Evolutionary conservation across 805 yeast species (phyloP), one percentile per base, ranked within the genome.

Genomic region (Nakazawaea ernobii): DNA sequence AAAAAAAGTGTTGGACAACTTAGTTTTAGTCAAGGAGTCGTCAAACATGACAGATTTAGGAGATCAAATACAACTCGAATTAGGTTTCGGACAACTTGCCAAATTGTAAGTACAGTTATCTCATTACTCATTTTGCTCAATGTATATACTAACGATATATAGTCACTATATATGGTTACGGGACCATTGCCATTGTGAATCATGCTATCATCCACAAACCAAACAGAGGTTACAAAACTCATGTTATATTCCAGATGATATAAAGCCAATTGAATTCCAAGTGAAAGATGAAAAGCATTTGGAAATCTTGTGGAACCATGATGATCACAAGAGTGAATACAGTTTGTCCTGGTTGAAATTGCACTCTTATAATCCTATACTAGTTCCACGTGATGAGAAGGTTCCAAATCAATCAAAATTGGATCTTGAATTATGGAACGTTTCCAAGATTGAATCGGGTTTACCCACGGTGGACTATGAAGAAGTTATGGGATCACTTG

Each of bases 201-300:
- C 67, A 28, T 80, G 86, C 60, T 79, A 70, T 61, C 80, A 74
- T 56, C 62, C 71, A 3, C 56, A 63, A 41, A 82, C 88, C 32
- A 78, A 75, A 55, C 88, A 82, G 60, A 63, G 87, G 43, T 62
- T 81, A 24, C 67, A 78, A 42, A 76, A 81, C 55, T 74, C 84
- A 11, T 78, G 77, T 53, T 38, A 50, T 11, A 52, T 61, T 5
- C 54, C 49, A 14, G 62, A 52, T 20, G 49, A 49, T 13, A 49
- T 32, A 6, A 38, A 63, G 29, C 11, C 33, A 40, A 61, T 59
- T 8, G 49, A 36, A n/a, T 29, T 7, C 24, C 29, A 11, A 17
- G 11, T 32, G 9, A 37, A 32, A 1, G 27, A 49, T 45, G 8
- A 59, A 49, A n/a, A n/a, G n/a, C 39, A 26, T 6, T 17, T 54